These are phyloP conservation scores for Chalaropsis thielavioides DNA, from an alignment of 2,329 filamentous ascomycete genomes.

Conservation along the genomic window DNA sequence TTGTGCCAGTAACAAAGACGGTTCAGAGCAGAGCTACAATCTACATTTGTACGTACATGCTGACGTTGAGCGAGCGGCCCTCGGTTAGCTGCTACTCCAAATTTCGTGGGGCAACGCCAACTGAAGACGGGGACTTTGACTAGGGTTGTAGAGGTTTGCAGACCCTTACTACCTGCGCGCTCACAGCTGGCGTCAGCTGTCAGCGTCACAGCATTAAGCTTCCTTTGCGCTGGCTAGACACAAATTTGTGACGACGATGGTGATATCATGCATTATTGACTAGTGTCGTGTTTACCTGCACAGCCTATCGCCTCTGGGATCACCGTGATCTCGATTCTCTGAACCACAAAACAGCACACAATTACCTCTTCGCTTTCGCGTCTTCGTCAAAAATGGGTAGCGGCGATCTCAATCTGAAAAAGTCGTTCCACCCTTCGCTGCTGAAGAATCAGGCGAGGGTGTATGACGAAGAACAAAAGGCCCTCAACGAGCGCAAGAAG, in stretches of 20 bases:
- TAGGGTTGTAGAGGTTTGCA: background rate
- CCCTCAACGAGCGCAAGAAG: slow-evolving; percentile 85
- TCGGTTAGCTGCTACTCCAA: background rate
- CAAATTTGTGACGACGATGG: background rate
- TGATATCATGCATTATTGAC: background rate
- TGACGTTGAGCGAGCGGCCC: background rate
- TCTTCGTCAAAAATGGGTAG: slow-evolving; percentile 55
- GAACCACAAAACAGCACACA: background rate
- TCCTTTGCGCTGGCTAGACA: background rate
- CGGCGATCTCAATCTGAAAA: slow-evolving; percentile 89
- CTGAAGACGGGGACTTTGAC: background rate
- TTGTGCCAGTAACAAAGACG: background rate
- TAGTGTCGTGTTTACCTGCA: background rate
- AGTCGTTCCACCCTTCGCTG: slow-evolving; percentile 84
- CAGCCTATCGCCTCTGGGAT: too few relatives aligned
- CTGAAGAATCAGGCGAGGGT: slow-evolving; percentile 83
- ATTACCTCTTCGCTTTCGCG: background rate
- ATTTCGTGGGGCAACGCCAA: background rate
- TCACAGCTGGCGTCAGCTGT: background rate
- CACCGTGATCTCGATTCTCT: too few relatives aligned
- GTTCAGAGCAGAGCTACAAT: too few relatives aligned
- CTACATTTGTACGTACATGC: background rate
- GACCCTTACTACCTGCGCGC: background rate
- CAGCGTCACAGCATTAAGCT: background rate
- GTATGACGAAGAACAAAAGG: slow-evolving; percentile 83